Percentiles rank a stretch among this genome's conserved stretches.
Conservation (phyloP, 208 protist genomes). For the Crithidia thermophila region DNA sequence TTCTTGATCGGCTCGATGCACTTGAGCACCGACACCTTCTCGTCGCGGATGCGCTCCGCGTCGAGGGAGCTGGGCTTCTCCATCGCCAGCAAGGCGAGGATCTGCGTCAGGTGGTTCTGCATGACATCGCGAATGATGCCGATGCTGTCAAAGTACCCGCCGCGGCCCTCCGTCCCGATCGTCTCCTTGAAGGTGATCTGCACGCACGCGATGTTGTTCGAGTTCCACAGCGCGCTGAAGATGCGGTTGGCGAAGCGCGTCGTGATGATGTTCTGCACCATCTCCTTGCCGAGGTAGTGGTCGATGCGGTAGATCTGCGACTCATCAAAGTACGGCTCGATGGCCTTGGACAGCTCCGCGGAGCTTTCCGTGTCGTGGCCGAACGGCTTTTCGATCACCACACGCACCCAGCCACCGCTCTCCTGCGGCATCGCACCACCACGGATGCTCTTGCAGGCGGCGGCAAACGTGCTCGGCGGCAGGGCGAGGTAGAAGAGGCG, state of each 20-base stretch:
- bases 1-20: constrained; percentile 64
- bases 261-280: constrained; percentile 94
- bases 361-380: constrained; percentile 86
- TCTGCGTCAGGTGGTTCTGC: constrained; percentile 95
- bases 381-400: constrained; percentile 96
- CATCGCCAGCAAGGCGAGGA: constrained; percentile 93
- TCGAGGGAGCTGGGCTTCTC: constrained; percentile 87
- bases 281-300: constrained; percentile 96
- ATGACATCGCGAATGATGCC: constrained; percentile 96
- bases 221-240: constrained; percentile 92
- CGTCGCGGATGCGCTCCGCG: constrained; percentile 88
- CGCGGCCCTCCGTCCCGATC: constrained; percentile 92
- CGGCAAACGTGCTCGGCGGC: constrained; percentile 85
- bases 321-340: constrained; percentile 87
- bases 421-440: constrained; percentile 58
- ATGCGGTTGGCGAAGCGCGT: constrained; percentile 94
- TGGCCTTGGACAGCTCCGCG: constrained; percentile 61
- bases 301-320: constrained; percentile 94
- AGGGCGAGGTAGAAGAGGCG: constrained; percentile 93
- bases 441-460: constrained; percentile 57
- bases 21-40: constrained; percentile 90
- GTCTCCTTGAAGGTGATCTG: constrained; percentile 95
- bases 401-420: constrained; percentile 66
- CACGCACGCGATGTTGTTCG: constrained; percentile 84
- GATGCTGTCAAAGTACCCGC: constrained; percentile 93